These are phyloP conservation scores for Lyophyllum atratum DNA, from an alignment of 768 basidiomycete species.

Conservation along the genomic window DNA sequence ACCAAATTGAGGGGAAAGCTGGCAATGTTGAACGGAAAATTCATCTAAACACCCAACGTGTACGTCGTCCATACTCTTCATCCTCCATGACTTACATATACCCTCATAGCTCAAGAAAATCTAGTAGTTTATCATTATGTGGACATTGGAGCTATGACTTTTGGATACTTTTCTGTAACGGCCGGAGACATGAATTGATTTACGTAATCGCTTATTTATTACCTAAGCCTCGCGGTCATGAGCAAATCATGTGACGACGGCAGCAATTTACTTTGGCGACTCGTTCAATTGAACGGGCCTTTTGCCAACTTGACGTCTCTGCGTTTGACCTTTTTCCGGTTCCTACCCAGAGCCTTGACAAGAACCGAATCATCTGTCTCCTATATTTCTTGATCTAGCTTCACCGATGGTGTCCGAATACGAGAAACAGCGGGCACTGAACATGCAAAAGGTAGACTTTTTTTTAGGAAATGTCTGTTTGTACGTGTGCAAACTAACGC, in stretches of 20 bases:
- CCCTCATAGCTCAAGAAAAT: slow-evolving; percentile 58
- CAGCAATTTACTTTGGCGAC: not conserved
- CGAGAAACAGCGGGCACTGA: slow-evolving; percentile 32
- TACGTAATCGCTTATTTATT: not conserved
- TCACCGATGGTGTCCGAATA: slow-evolving; percentile 30
- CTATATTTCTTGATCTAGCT: not conserved
- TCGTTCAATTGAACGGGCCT: not conserved
- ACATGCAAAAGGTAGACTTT: slow-evolving; percentile 33
- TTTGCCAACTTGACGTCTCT: no score
- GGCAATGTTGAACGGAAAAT: slow-evolving; percentile 73
- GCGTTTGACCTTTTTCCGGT: no score
- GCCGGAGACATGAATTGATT: no score
- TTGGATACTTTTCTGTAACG: not conserved
- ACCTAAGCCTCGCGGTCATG: slow-evolving; percentile 17
- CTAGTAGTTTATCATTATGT: slow-evolving; percentile 34
- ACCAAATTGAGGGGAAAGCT: slow-evolving; percentile 77
- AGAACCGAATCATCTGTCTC: not conserved
- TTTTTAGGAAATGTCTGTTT: not conserved
- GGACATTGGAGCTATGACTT: not conserved
- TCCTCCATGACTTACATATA: slow-evolving; percentile 1
- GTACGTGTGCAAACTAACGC: not conserved
- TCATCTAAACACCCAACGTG: slow-evolving; percentile 79
- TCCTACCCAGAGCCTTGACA: no score
- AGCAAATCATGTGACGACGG: slow-evolving; percentile 19
- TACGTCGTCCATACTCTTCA: slow-evolving; percentile 31